These are phyloP conservation scores for Chaetomium cochliodes DNA, from an alignment of 495 filamentous ascomycete genomes.

Conservation along the genomic window DNA sequence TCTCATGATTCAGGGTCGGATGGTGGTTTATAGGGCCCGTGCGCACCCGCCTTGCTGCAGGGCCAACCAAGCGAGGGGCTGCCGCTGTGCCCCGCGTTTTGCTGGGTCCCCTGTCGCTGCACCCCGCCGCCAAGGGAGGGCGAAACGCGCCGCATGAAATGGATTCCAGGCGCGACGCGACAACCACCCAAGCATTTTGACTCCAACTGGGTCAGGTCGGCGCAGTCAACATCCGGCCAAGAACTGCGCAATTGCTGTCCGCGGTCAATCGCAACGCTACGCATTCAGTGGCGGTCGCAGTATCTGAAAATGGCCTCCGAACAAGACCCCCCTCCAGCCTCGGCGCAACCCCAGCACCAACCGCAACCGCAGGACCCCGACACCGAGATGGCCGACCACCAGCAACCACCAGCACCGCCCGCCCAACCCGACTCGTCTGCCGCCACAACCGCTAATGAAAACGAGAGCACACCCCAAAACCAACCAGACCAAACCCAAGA, in stretches of 20 bases:
- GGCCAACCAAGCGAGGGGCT: background rate
- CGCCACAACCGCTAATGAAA: background rate
- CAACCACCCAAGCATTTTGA: background rate
- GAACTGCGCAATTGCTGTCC: background rate
- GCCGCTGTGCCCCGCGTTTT: slow-evolving; percentile 1
- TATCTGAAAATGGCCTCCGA: slow-evolving; percentile 12
- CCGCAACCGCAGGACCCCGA: slow-evolving; percentile 13
- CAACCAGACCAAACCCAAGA: background rate
- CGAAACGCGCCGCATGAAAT: background rate
- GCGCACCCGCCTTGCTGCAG: too few species aligned
- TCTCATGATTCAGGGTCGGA: too few species aligned
- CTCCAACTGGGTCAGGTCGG: background rate
- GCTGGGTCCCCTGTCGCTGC: background rate
- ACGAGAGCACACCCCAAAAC: slow-evolving; percentile 5
- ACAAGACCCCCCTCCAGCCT: slow-evolving; percentile 1
- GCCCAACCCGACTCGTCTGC: background rate
- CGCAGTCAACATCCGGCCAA: background rate
- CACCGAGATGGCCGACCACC: slow-evolving; percentile 15
- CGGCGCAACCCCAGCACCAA: background rate
- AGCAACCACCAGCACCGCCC: slow-evolving; percentile 5
- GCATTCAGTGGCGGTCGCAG: background rate
- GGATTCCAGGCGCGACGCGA: slow-evolving; percentile 5
- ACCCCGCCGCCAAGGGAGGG: slow-evolving; percentile 6
- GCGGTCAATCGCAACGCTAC: background rate
- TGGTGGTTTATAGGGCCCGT: background rate